Evolutionary conservation across 2,329 filamentous ascomycete genomes (phyloP), one percentile per base, ranked within the genome.

Genomic region (Ophiostoma montium): DNA sequence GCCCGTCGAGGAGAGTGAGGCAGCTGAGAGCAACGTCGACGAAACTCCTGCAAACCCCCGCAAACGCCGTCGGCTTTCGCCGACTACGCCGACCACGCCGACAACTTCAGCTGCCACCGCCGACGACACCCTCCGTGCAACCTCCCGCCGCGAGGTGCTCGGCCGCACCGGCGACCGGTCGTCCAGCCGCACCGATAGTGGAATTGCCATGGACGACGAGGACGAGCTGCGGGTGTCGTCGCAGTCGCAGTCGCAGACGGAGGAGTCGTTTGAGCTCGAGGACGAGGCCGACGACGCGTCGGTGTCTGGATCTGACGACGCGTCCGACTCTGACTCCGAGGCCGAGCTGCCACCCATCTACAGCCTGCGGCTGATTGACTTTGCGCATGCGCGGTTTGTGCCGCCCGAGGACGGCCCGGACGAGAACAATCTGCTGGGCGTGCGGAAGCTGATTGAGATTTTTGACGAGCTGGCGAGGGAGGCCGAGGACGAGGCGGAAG

Each of bases 331-430:
- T 69, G 2, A 74, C 79, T 80, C 39, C 2, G 74, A 78, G 3
- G 67, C 71, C 47, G 61, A 67, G 52, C 60, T 63, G 56, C 83
- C 83, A 0, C 81, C 81, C 57, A 76, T 94, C 39, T 86, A 83
- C 59, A 75, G 79, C 12, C 72, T 95, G 46, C 92, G 90, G 61
- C 72, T 98, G 54, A 98, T 98, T 57, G 92, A 98, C 63, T 98
- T 98, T 71, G 92, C 92, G 1, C 92, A 98, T 65, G 92, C 92
- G 11, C 68, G 71, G 46, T 96, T 84, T 81, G 83, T 79, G 1
- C 84, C 86, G 0, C 86, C 87, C 1, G 67, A 83, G 58, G 90
- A 90, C 0, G 89, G 88, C 0, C 82, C 84, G 0, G 92, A 98
- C 62, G 82, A 94, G 65, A 96, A 96, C 60, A 69, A 76, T 13